Evolutionary conservation across 768 basidiomycete genomes (phyloP).

Genomic region (Lanmaoa pseudosensibilis): DNA sequence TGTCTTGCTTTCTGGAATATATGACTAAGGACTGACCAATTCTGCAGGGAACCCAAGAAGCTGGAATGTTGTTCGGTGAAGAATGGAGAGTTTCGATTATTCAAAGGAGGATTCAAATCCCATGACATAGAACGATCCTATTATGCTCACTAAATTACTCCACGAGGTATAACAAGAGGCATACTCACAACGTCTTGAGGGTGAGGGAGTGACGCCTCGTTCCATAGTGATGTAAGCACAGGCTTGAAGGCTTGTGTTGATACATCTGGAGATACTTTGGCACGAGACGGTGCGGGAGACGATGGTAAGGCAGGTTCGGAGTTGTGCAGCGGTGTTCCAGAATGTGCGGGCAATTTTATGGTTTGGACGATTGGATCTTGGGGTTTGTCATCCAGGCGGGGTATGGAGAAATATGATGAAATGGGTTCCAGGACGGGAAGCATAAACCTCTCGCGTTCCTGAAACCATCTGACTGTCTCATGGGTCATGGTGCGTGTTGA

Average conservation of each 20-base stretch:
- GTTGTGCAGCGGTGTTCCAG: not conserved
- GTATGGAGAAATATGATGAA: conserved; percentile 57
- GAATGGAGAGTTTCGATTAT: conserved; percentile 49
- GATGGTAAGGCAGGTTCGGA: not conserved
- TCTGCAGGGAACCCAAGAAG: conserved; percentile 55
- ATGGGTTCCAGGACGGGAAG: conserved; percentile 40
- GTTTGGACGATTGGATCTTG: conserved; percentile 77
- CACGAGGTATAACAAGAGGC: not conserved
- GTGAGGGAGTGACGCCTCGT: conserved; percentile 11
- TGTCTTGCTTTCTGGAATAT: not conserved
- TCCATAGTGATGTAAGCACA: conserved; percentile 18
- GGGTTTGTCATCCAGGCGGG: conserved; percentile 64
- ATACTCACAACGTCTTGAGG: conserved; percentile 17
- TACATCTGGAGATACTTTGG: not conserved
- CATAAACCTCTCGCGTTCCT: conserved; percentile 16
- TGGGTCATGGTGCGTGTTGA: not conserved
- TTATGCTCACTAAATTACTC: conserved; percentile 2
- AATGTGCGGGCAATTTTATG: conserved; percentile 33
- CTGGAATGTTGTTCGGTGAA: conserved; percentile 64
- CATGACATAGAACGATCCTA: conserved; percentile 60
- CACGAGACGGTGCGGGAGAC: not conserved
- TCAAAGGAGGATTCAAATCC: conserved; percentile 48
- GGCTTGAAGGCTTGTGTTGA: not conserved
- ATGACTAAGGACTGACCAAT: conserved; percentile 46
- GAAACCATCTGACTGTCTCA: conserved; percentile 12